Evolutionary conservation across 805 yeast species (phyloP).

Genomic region (Nakazawaea wyomingensis): DNA sequence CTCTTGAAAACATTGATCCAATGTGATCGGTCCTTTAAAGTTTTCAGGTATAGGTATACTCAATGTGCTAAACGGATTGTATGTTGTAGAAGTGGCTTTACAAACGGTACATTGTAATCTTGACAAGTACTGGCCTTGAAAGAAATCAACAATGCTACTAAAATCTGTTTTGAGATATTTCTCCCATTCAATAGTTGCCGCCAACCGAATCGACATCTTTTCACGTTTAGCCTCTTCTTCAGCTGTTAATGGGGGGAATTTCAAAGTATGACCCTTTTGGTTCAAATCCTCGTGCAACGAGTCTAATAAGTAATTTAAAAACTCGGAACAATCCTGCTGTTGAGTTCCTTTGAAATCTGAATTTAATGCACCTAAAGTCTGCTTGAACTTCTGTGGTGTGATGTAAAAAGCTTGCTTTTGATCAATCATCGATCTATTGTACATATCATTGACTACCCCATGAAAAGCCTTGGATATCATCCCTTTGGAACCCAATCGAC

Average conservation of each 20-base stretch:
- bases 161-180: slow-evolving; percentile 73
- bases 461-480: slow-evolving; percentile 67
- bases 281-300: slow-evolving; percentile 82
- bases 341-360: slow-evolving; percentile 58
- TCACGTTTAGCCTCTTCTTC: slow-evolving; percentile 75
- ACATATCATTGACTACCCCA: slow-evolving; percentile 50
- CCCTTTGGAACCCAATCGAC: slow-evolving; percentile 78
- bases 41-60: slow-evolving; percentile 71
- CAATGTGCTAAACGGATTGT: slow-evolving; percentile 73
- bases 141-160: slow-evolving; percentile 73
- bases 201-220: slow-evolving; percentile 65
- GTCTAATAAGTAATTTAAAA: slow-evolving; percentile 68
- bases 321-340: slow-evolving; percentile 86
- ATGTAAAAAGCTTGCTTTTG: slow-evolving; percentile 28
- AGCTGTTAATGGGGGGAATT: slow-evolving; percentile 54
- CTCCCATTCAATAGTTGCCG: slow-evolving; percentile 91
- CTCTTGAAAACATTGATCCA: slow-evolving; percentile 68
- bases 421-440: slow-evolving; percentile 28
- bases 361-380: slow-evolving; percentile 62
- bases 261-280: slow-evolving; percentile 50
- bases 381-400: slow-evolving; percentile 62
- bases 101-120: slow-evolving; percentile 71
- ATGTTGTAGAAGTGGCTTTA: slow-evolving; percentile 75
- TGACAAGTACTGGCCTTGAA: slow-evolving; percentile 89
- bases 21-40: slow-evolving; percentile 23